phyloP scores from a whole-genome alignment of 495 filamentous ascomycete species.

The Trichodelitschia bisporula region DNA sequence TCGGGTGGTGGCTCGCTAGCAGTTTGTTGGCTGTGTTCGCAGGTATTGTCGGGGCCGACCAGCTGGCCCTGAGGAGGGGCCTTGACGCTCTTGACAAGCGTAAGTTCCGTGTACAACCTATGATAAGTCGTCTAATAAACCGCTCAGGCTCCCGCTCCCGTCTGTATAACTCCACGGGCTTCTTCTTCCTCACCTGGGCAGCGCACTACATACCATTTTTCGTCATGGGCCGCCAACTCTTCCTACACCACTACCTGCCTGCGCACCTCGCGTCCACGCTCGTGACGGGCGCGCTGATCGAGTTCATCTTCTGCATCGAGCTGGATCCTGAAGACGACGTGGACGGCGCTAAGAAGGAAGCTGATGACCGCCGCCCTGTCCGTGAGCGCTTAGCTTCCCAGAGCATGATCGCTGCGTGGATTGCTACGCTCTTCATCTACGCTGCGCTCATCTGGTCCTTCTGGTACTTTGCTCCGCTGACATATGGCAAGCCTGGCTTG shows the following conservation, averaged over 20 bases:
- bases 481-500: conserved; percentile 87
- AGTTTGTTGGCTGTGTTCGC: conserved; percentile 80
- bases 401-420: conserved; percentile 55
- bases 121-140: not conserved
- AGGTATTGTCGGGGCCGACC: conserved; percentile 79
- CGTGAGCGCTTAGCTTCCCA: conserved; percentile 59
- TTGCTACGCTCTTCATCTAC: conserved; percentile 45
- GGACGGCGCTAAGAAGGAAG: conserved; percentile 21
- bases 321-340: conserved; percentile 27
- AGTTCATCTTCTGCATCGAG: conserved; percentile 88
- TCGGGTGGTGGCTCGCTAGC: conserved; percentile 94
- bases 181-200: conserved; percentile 84
- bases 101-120: conserved; percentile 26
- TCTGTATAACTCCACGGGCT: conserved; percentile 93
- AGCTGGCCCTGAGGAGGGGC: conserved; percentile 73
- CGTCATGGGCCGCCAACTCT: conserved; percentile 51
- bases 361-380: conserved; percentile 34
- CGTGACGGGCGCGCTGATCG: conserved; percentile 83
- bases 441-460: conserved; percentile 49
- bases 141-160: conserved; percentile 57
- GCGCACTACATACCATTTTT: conserved; percentile 53
- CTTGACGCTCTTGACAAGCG: conserved; percentile 82
- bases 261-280: conserved; percentile 82
- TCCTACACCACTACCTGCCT: conserved; percentile 58
- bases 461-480: conserved; percentile 82